Conservation (phyloP, 1,139 yeast genomes). For the Neolecta irregularis region DNA sequence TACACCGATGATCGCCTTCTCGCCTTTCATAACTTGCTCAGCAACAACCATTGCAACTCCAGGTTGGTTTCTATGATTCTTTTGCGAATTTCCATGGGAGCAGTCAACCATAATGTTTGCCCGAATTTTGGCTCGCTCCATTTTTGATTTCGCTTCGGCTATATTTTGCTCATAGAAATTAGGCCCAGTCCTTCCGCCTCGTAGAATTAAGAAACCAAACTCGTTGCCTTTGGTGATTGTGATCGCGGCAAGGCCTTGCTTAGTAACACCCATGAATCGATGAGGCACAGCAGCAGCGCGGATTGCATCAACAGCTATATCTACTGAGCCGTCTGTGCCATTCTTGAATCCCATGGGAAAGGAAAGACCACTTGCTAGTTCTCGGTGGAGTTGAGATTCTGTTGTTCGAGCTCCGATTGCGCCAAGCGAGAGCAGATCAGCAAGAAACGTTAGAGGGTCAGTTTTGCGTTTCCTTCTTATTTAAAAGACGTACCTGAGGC, state of each 20-base stretch:
- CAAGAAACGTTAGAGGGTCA: constrained; percentile 35
- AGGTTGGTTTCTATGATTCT: constrained; percentile 86
- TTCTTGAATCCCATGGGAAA: constrained; percentile 97
- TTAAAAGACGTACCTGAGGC: no score
- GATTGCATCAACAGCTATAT: constrained; percentile 87
- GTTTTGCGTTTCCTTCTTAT: neutral
- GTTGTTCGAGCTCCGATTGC: constrained; percentile 98
- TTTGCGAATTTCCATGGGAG: constrained; percentile 88
- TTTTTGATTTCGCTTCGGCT: constrained; percentile 47
- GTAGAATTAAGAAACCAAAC: constrained; percentile 75
- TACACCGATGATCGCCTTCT: constrained; percentile 66
- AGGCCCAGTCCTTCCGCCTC: constrained; percentile 91
- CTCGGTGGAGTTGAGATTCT: constrained; percentile 92
- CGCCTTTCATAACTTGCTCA: constrained; percentile 65
- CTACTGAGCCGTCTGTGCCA: constrained; percentile 87
- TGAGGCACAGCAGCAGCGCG: constrained; percentile 87
- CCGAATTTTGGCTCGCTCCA: constrained; percentile 38
- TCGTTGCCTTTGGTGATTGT: constrained; percentile 89
- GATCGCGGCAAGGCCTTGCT: constrained; percentile 88
- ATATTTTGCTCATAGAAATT: constrained; percentile 64
- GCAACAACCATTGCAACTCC: constrained; percentile 71
- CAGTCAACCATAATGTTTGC: constrained; percentile 88
- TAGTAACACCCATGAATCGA: constrained; percentile 85
- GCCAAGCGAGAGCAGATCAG: constrained; percentile 81
- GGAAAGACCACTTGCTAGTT: constrained; percentile 82